Percentiles rank a stretch among this genome's conserved stretches.
phyloP scores from a whole-genome alignment of 2,329 filamentous ascomycete species.

The Penicillium hordei region DNA sequence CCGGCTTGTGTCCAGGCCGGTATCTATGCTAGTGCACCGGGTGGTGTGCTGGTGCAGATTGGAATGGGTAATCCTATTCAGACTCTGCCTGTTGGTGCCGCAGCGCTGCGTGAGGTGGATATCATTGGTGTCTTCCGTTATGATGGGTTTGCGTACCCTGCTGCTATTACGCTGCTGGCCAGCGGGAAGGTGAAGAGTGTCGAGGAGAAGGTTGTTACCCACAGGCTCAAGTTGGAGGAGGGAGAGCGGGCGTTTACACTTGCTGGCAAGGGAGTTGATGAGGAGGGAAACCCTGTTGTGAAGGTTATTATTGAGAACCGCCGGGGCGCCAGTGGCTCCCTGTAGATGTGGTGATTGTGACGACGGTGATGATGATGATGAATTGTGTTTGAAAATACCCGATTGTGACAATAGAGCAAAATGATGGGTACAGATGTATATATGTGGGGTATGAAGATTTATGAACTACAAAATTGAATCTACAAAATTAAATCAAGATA shows the following conservation, averaged over 20 bases:
- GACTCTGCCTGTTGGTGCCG: constrained; percentile 54
- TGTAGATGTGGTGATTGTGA: constrained; percentile 9
- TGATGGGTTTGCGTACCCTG: constrained; percentile 53
- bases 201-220: constrained; percentile 55
- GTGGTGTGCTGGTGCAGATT: constrained; percentile 55
- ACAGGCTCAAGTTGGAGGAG: constrained; percentile 49
- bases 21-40: constrained; percentile 48
- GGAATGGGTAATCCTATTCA: constrained; percentile 59
- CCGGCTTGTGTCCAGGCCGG: constrained; percentile 48
- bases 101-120: constrained; percentile 57
- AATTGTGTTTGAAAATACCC: constrained; percentile 23
- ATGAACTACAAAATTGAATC: background rate
- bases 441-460: background rate
- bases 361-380: constrained; percentile 15
- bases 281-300: constrained; percentile 53
- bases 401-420: constrained; percentile 11
- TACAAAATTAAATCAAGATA: background rate
- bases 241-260: constrained; percentile 54
- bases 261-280: constrained; percentile 53
- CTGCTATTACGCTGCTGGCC: constrained; percentile 54
- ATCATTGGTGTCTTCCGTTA: constrained; percentile 60
- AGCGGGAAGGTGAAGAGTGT: constrained; percentile 52
- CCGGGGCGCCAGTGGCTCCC: constrained; percentile 12
- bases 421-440: background rate
- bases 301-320: constrained; percentile 51